Evolutionary conservation across 148 eudicot genomes (phyloP), one percentile per base, ranked within the genome.

Genomic region (Mesembryanthemum crystallinum): DNA sequence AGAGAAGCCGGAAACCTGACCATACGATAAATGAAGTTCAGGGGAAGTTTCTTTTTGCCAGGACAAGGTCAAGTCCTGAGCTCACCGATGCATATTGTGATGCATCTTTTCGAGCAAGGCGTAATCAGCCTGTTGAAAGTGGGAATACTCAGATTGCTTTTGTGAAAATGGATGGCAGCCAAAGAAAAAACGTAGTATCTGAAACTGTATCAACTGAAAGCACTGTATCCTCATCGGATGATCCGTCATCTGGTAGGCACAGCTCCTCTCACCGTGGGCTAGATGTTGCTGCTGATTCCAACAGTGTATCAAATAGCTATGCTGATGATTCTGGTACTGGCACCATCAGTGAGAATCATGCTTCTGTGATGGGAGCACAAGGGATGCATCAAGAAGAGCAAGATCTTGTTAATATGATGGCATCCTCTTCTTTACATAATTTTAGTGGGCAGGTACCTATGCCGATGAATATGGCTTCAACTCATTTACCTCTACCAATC

Each of bases 31-130:
- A 84, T 76, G 86, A 87, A 42, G 67, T 76, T 29, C 91, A 90
- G 57, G 93, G 93, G 25, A 84, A 86, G 80, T 86, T 79, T 80
- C 85, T 80, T 77, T 88, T 93, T 79, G 91, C 87, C 3, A 84
- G 97, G 83, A 94, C 97, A 68, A 84, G 83, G 30, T 94, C 97
- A 51, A 89, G 94, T 81, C 98, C 98, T 33, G 95, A 91, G 79
- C 92, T 94, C 27, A 87, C 89, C n/a, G 88, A 91, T 58, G 37
- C 82, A 25, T 85, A 81, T 52, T 58, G 72, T 75, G 91, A 82
- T 65, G 75, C 69, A 27, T 78, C 87, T 69, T 85, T 86, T 78
- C 86, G 76, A 76, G 69, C 68, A 73, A 81, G 85, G 67, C 82
- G 18, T 49, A 68, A 62, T 65, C 87, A 79, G 82, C 75, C 80